These are phyloP conservation scores for Candida ortonii DNA, from an alignment of 805 yeast species.

Conservation along the genomic window DNA sequence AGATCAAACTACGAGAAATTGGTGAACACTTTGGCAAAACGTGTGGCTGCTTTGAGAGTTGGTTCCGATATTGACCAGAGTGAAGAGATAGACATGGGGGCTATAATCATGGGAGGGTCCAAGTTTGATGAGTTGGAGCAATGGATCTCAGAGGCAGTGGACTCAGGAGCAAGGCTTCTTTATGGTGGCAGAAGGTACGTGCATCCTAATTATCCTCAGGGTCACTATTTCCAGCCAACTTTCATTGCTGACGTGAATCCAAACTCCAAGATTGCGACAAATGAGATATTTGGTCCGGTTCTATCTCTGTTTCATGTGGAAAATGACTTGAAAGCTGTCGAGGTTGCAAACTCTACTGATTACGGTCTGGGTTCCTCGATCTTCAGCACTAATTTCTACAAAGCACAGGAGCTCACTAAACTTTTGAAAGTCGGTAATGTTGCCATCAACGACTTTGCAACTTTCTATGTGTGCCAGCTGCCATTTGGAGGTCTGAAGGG, in stretches of 20 bases:
- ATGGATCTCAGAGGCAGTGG: constrained; percentile 70
- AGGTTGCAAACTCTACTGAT: constrained; percentile 76
- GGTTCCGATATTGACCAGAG: constrained; percentile 93
- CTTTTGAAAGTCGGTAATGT: constrained; percentile 80
- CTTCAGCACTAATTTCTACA: constrained; percentile 63
- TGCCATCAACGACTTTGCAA: constrained; percentile 96
- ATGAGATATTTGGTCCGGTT: constrained; percentile 95
- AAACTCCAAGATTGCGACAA: constrained; percentile 74
- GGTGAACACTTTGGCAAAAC: constrained; percentile 50
- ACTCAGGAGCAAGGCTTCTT: constrained; percentile 74
- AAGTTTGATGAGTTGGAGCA: constrained; percentile 67
- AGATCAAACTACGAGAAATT: constrained; percentile 59
- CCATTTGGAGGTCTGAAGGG: constrained; percentile 96
- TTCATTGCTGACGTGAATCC: constrained; percentile 76
- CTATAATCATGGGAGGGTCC: constrained; percentile 73
- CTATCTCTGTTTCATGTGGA: constrained; percentile 74
- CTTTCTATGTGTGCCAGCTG: constrained; percentile 89
- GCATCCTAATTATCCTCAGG: constrained; percentile 94
- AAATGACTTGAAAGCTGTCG: constrained; percentile 63
- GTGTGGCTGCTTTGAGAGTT: constrained; percentile 62
- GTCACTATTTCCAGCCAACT: constrained; percentile 92
- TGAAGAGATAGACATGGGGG: constrained; percentile 94
- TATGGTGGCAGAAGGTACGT: constrained; percentile 76
- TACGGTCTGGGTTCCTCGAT: constrained; percentile 93
- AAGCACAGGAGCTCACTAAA: constrained; percentile 62